Conservation (phyloP, 305 asterid species). For the Fraxinus paxiana region DNA sequence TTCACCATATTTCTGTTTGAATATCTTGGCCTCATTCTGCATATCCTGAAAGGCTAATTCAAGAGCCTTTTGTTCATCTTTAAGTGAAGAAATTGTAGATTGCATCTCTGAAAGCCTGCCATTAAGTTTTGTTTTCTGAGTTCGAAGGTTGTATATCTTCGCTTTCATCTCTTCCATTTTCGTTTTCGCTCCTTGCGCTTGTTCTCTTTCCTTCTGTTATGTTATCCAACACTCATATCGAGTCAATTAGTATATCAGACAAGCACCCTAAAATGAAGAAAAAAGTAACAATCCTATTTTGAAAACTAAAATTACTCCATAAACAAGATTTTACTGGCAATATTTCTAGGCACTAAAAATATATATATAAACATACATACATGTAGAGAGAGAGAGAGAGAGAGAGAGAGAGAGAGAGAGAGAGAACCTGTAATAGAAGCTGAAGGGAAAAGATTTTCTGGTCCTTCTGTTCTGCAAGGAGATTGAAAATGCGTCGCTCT, state of each 20-base stretch:
- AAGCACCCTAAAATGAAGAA: not conserved
- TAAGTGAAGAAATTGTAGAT: constrained; percentile 55
- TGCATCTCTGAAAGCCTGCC: constrained; percentile 46
- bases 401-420: not conserved
- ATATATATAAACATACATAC: not conserved
- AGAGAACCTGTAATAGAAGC: constrained; percentile 53
- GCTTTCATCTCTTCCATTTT: constrained; percentile 55
- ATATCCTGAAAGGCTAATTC: constrained; percentile 45
- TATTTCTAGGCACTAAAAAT: not conserved
- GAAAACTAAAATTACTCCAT: not conserved
- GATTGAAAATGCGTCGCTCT: constrained; percentile 44
- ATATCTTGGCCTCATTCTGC: constrained; percentile 46
- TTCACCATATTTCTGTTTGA: constrained; percentile 25
- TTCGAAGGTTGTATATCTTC: constrained; percentile 38
- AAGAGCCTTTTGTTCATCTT: constrained; percentile 47
- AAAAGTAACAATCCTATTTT: not conserved
- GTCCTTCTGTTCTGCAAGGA: constrained; percentile 44
- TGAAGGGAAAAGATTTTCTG: constrained; percentile 45
- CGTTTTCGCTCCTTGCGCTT: constrained; percentile 35
- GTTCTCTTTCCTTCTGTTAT: constrained; percentile 27
- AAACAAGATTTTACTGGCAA: not conserved
- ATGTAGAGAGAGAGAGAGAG: not conserved
- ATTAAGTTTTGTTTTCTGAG: constrained; percentile 46
- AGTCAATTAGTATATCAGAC: not conserved
- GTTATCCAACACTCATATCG: constrained; percentile 4